Conservation (phyloP, 805 yeast genomes). For the Hanseniaspora taiwanica region DNA sequence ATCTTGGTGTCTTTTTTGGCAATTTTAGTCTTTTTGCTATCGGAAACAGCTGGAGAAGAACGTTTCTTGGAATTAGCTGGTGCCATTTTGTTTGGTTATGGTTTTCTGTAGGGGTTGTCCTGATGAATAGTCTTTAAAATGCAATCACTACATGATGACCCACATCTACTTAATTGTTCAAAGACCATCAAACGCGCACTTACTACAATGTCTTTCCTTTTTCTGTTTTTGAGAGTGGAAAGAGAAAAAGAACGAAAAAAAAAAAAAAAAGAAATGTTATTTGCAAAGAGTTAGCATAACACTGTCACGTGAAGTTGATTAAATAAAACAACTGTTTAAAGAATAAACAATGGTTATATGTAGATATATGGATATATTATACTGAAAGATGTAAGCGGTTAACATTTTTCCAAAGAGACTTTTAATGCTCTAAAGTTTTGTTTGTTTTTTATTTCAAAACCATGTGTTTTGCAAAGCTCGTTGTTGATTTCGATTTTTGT, state of each 20-base stretch:
- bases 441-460: not conserved
- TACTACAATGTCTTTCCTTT: too few relatives aligned
- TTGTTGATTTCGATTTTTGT: not conserved
- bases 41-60: slow-evolving; percentile 8
- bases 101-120: not conserved
- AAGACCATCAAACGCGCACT: too few relatives aligned
- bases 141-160: too few relatives aligned
- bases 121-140: too few relatives aligned
- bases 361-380: not conserved
- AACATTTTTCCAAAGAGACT: not conserved
- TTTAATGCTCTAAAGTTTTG: not conserved
- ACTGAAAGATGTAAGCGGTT: not conserved
- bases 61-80: not conserved
- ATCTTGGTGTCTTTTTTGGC: slow-evolving; percentile 8
- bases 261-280: too few relatives aligned
- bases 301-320: too few relatives aligned
- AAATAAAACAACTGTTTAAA: too few relatives aligned
- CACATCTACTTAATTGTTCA: too few relatives aligned
- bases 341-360: too few relatives aligned
- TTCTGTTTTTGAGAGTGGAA: too few relatives aligned
- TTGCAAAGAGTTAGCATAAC: too few relatives aligned
- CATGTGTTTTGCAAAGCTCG: not conserved
- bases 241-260: too few relatives aligned
- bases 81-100: not conserved
- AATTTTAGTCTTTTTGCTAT: slow-evolving; percentile 1